Conservation (phyloP, 192 early-diverging fungal species). For the Neocallimastix lanati region DNA sequence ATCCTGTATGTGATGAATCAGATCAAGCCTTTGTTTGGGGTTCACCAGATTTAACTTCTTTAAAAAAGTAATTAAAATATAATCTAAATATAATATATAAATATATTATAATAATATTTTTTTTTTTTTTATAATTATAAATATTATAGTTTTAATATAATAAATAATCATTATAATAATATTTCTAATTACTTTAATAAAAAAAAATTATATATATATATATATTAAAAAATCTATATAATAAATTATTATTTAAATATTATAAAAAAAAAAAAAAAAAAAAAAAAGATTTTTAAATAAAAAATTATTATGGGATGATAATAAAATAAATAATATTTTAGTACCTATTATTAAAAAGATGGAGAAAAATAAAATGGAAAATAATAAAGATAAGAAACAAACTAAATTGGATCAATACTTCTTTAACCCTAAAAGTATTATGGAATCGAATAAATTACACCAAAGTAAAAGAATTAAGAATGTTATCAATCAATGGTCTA, state of each 20-base stretch:
- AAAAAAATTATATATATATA: too few species aligned
- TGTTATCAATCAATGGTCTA: conserved; percentile 14
- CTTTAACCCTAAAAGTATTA: conserved; percentile 7
- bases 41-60: conserved; percentile 39
- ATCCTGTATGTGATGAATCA: conserved; percentile 56
- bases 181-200: too few species aligned
- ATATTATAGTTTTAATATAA: too few species aligned
- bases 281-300: conserved; percentile 23
- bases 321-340: conserved; percentile 45
- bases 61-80: conserved; percentile 26
- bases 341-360: conserved; percentile 48
- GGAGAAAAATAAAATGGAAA: not conserved
- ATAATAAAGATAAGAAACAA: conserved; percentile 11
- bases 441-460: conserved; percentile 3
- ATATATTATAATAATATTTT: too few species aligned
- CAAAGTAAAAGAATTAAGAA: conserved; percentile 20
- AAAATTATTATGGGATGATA: conserved; percentile 38
- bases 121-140: too few species aligned
- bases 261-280: too few species aligned
- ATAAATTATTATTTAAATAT: too few species aligned
- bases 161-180: too few species aligned
- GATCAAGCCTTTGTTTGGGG: conserved; percentile 47
- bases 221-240: too few species aligned
- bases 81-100: too few species aligned
- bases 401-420: conserved; percentile 12